phyloP scores from a whole-genome alignment of 2,329 filamentous ascomycete species.

The Calonectria pseudoturangicola region DNA sequence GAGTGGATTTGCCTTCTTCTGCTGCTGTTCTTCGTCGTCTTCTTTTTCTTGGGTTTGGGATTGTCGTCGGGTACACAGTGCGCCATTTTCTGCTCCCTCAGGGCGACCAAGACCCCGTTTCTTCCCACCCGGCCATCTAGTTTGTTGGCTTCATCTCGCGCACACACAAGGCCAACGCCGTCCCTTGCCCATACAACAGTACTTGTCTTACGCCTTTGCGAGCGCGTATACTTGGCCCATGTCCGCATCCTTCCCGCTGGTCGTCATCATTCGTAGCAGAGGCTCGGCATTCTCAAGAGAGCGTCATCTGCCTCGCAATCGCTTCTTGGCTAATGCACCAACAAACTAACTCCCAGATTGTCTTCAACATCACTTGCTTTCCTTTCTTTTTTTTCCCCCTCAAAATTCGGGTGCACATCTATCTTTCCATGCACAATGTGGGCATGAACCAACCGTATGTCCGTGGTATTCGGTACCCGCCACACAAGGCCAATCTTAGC shows the following conservation, averaged over 20 bases:
- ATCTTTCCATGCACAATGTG: not conserved
- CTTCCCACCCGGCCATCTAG: constrained; percentile 21
- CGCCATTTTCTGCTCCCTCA: constrained; percentile 31
- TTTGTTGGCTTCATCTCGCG: constrained; percentile 18
- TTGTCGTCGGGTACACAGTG: constrained; percentile 34
- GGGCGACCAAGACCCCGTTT: constrained; percentile 36
- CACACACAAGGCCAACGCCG: constrained; percentile 3
- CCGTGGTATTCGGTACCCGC: not conserved
- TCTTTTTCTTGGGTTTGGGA: constrained; percentile 27
- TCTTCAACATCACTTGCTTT: not conserved
- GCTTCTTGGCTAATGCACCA: not conserved
- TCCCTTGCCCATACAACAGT: constrained; percentile 5
- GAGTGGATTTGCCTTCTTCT: constrained; percentile 34
- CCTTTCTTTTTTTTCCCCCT: not conserved
- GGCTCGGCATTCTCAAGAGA: constrained; percentile 11
- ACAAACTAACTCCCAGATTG: not conserved
- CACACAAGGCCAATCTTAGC: not conserved
- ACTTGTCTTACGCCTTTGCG: not conserved
- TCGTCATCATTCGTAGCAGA: not conserved
- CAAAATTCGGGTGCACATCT: not conserved
- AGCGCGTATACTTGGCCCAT: not conserved
- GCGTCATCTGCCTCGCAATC: not conserved
- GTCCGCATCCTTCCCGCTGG: not conserved
- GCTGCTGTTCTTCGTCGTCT: constrained; percentile 35
- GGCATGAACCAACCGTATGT: constrained; percentile 6